A percentile compares a stretch with the other conserved stretches of the same genome.
phyloP scores from a whole-genome alignment of 176 grass and related monocot species.

The Tillandsia fasciculata region DNA sequence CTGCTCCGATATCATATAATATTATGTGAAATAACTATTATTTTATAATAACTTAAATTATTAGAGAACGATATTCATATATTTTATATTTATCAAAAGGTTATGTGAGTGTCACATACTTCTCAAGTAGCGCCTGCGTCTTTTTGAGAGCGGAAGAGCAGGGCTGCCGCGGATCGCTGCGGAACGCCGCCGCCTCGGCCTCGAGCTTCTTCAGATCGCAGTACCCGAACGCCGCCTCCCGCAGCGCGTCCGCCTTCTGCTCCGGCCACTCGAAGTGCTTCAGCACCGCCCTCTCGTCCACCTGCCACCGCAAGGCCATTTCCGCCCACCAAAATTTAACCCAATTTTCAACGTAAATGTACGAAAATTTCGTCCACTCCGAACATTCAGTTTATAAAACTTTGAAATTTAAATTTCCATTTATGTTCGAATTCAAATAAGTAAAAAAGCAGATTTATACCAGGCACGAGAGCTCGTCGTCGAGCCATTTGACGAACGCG shows the following conservation, averaged over 20 bases:
- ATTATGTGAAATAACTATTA: neutral
- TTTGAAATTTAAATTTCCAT: no score
- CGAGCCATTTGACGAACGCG: conserved; percentile 98
- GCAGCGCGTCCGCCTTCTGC: conserved; percentile 91
- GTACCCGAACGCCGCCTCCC: conserved; percentile 95
- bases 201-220: conserved; percentile 82
- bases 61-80: neutral
- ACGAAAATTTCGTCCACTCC: no score
- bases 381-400: no score
- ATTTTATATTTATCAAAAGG: no score
- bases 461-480: conserved; percentile 87
- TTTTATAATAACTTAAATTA: neutral
- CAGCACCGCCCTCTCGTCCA: conserved; percentile 93
- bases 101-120: conserved; percentile 29
- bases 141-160: conserved; percentile 75
- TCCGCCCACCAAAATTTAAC: neutral
- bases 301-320: conserved; percentile 20
- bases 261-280: conserved; percentile 99
- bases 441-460: conserved; percentile 17
- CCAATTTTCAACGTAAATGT: no score
- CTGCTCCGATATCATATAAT: no score
- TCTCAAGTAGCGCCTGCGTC: conserved; percentile 87
- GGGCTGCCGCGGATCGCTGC: conserved; percentile 50
- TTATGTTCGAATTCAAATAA: no score
- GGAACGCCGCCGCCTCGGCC: conserved; percentile 46